These are phyloP conservation scores for Oxytropis ochrocephala DNA, from an alignment of 306 rosid species.

Conservation along the genomic window DNA sequence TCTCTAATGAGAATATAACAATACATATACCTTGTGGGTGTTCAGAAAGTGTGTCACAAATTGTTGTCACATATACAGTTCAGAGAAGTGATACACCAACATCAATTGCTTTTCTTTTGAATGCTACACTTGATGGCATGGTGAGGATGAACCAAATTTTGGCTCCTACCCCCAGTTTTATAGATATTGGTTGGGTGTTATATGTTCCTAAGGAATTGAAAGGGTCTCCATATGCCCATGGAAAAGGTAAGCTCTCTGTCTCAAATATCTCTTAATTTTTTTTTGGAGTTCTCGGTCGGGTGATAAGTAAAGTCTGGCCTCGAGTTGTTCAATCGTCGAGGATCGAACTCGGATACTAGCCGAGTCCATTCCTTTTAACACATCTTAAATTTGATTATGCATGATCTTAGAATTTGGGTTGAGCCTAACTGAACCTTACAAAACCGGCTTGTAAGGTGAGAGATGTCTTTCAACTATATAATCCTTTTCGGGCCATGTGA, in stretches of 20 bases:
- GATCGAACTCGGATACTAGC: no score
- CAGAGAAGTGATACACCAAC: conserved; percentile 42
- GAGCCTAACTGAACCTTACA: no score
- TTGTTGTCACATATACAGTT: conserved; percentile 71
- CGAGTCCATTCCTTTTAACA: no score
- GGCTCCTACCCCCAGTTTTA: conserved; percentile 25
- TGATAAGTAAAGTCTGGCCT: no score
- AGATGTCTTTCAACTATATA: no score
- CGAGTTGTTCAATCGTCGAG: no score
- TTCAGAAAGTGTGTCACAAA: conserved; percentile 38
- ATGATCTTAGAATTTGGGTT: no score
- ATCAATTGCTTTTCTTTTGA: conserved; percentile 34
- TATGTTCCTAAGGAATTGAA: conserved; percentile 61
- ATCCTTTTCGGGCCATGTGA: no score
- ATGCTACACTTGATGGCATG: conserved; percentile 30
- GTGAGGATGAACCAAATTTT: conserved; percentile 33
- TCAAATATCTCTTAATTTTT: background rate
- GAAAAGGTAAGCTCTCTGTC: conserved; percentile 26
- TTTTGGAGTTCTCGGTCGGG: no score
- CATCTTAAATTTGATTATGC: no score
- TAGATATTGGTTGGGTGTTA: conserved; percentile 47
- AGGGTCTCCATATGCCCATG: conserved; percentile 17
- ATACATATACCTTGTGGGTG: conserved; percentile 75
- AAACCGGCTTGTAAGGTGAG: no score
- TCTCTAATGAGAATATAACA: background rate